Conservation (phyloP, 2,329 filamentous ascomycete species). For the Conoideocrella luteorostrata region DNA sequence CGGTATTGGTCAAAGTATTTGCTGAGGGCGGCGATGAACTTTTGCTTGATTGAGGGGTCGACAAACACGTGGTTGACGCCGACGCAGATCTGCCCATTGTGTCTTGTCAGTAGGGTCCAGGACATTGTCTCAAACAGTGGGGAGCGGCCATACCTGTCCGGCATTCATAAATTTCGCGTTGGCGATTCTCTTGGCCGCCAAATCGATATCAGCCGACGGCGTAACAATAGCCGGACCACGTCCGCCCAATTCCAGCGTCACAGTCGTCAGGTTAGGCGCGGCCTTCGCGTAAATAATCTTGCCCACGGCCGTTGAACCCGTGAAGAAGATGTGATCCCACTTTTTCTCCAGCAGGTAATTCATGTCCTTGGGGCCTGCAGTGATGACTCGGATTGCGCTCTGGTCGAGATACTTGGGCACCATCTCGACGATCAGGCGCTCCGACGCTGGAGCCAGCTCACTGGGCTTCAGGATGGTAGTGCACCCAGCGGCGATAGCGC, state of each 20-base stretch:
- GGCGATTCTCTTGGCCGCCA: slow-evolving; percentile 36
- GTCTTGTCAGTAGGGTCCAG: too few relatives aligned
- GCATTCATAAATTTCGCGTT: slow-evolving; percentile 35
- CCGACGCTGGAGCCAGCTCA: slow-evolving; percentile 27
- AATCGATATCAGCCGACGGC: slow-evolving; percentile 31
- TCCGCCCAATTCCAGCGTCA: slow-evolving; percentile 38
- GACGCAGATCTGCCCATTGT: slow-evolving; percentile 18
- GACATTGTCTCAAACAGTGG: too few relatives aligned
- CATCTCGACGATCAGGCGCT: slow-evolving; percentile 32
- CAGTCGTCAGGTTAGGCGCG: slow-evolving; percentile 37
- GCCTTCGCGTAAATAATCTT: slow-evolving; percentile 32
- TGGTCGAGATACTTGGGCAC: slow-evolving; percentile 36
- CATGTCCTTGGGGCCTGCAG: slow-evolving; percentile 31
- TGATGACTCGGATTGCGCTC: slow-evolving; percentile 27
- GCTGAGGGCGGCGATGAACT: slow-evolving; percentile 27
- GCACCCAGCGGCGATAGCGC: slow-evolving; percentile 36
- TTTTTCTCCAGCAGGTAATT: slow-evolving; percentile 27
- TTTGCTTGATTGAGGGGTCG: slow-evolving; percentile 30
- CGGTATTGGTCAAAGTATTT: slow-evolving; percentile 24
- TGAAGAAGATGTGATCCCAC: slow-evolving; percentile 41
- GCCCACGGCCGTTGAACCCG: slow-evolving; percentile 31
- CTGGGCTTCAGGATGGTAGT: slow-evolving; percentile 37
- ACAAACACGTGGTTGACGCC: slow-evolving; percentile 37
- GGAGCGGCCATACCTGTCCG: slow-evolving; percentile 26
- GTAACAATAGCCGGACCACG: slow-evolving; percentile 38